phyloP scores from a whole-genome alignment of 768 basidiomycete genomes.

The Leucocoprinus birnbaumii region DNA sequence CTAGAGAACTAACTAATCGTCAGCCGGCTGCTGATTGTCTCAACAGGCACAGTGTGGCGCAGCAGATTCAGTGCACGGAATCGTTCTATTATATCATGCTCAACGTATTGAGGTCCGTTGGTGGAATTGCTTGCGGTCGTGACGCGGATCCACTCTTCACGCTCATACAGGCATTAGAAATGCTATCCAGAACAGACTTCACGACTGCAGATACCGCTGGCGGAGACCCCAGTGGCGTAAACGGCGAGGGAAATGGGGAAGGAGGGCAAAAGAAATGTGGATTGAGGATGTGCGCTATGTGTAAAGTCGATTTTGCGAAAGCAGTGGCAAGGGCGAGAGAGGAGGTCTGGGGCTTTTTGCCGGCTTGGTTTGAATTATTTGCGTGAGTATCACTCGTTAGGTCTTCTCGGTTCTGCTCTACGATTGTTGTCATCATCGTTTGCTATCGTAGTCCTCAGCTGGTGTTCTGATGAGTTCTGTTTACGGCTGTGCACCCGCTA shows the following conservation, averaged over 20 bases:
- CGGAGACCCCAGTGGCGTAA: constrained; percentile 19
- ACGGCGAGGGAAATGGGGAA: constrained; percentile 33
- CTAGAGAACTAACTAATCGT: constrained; percentile 48
- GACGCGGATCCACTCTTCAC: constrained; percentile 76
- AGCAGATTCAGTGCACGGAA: constrained; percentile 47
- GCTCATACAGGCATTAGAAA: constrained; percentile 64
- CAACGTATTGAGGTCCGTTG: constrained; percentile 66
- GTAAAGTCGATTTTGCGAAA: constrained; percentile 43
- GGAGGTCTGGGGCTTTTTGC: constrained; percentile 61
- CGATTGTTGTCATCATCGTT: not conserved
- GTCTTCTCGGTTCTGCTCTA: not conserved
- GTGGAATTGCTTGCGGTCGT: constrained; percentile 68
- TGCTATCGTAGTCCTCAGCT: not conserved
- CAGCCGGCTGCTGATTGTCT: constrained; percentile 46
- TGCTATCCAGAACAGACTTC: constrained; percentile 71
- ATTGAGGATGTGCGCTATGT: constrained; percentile 27
- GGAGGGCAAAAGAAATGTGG: constrained; percentile 23
- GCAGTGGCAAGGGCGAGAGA: constrained; percentile 46
- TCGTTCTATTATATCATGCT: constrained; percentile 78
- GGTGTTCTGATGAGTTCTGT: too few relatives aligned
- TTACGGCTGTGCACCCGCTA: too few relatives aligned
- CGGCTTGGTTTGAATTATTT: constrained; percentile 59
- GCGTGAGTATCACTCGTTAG: not conserved
- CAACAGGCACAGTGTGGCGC: constrained; percentile 31
- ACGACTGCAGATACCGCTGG: constrained; percentile 55